Percentiles rank a stretch among this genome's conserved stretches.
phyloP scores from a whole-genome alignment of 2,329 filamentous ascomycete species.

The Trichoderma breve region DNA sequence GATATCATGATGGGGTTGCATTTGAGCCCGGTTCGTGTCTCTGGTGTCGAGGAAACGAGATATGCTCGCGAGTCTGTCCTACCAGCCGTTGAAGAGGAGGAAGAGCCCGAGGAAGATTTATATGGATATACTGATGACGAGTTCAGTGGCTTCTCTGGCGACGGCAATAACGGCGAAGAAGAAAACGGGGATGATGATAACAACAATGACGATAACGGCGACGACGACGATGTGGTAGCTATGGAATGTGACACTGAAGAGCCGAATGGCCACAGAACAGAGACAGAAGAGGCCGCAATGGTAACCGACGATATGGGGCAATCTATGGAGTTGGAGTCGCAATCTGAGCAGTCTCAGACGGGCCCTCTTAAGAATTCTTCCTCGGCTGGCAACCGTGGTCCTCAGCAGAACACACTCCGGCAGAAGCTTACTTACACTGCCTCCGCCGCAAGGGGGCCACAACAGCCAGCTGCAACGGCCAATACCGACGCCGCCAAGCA shows the following conservation, averaged over 20 bases:
- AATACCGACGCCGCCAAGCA: constrained; percentile 20
- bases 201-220: constrained; percentile 29
- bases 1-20: constrained; percentile 67
- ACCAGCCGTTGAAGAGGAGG: constrained; percentile 48
- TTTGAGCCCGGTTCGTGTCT: constrained; percentile 57
- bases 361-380: constrained; percentile 53
- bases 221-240: constrained; percentile 42
- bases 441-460: constrained; percentile 47
- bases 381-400: constrained; percentile 49
- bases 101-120: background rate
- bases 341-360: constrained; percentile 38
- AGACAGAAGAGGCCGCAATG: background rate
- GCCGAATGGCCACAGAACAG: background rate
- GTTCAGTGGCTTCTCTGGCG: background rate
- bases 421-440: constrained; percentile 43
- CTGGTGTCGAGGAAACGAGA: constrained; percentile 49
- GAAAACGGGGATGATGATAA: constrained; percentile 26
- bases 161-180: constrained; percentile 33
- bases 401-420: constrained; percentile 25
- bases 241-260: constrained; percentile 40
- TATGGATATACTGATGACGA: constrained; percentile 33
- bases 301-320: constrained; percentile 16
- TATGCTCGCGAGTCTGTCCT: constrained; percentile 40
- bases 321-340: constrained; percentile 29
- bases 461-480: constrained; percentile 36